Evolutionary conservation across 306 rosid species (phyloP).

Genomic region (Citrullus mucosospermus): DNA sequence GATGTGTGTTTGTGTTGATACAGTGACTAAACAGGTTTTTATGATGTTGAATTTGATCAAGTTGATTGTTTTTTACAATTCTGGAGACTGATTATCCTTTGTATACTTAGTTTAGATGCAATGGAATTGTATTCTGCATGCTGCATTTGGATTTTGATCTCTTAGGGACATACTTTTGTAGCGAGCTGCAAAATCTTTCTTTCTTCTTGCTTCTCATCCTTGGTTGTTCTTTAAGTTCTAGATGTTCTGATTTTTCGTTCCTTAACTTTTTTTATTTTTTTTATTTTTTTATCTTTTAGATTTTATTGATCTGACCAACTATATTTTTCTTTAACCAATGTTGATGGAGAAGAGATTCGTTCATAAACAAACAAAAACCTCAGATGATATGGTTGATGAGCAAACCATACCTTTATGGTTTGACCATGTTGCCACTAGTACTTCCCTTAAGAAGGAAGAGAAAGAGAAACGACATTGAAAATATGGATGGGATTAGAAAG

Average conservation of each 20-base stretch:
- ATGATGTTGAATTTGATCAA: not conserved
- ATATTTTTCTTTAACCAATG: not conserved
- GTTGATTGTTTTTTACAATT: not conserved
- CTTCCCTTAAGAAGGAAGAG: not conserved
- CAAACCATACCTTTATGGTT: not conserved
- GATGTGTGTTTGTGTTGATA: not conserved
- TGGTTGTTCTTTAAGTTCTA: not conserved
- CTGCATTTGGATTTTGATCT: slow-evolving; percentile 1
- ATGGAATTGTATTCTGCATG: not conserved
- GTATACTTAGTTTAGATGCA: not conserved
- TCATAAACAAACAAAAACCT: not conserved
- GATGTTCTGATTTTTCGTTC: not conserved
- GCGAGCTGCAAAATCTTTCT: not conserved
- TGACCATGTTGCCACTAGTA: not conserved
- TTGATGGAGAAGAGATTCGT: not conserved
- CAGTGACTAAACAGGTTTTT: not conserved
- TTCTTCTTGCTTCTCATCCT: not conserved
- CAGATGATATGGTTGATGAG: not conserved
- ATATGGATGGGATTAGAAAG: not conserved
- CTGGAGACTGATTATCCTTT: not conserved
- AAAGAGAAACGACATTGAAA: not conserved
- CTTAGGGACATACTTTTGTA: not conserved
- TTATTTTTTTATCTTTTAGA: not conserved
- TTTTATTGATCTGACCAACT: not conserved
- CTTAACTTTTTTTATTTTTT: not conserved